Evolutionary conservation across 202 grass and related monocot species (phyloP).

Genomic region (Digitaria exilis): DNA sequence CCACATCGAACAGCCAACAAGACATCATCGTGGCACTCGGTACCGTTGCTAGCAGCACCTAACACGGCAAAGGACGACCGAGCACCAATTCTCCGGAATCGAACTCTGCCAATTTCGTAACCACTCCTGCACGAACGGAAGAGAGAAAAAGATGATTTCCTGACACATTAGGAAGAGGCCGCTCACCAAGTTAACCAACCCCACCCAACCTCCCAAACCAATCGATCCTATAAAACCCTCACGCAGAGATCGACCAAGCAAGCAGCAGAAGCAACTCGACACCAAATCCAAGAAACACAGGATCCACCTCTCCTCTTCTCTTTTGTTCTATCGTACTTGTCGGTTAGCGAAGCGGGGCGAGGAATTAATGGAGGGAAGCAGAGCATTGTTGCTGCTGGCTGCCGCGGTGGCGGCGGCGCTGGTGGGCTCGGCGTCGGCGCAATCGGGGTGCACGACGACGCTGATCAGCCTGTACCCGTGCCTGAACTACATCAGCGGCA

Average conservation of each 20-base stretch:
- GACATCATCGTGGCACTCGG: not conserved
- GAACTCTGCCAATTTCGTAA: not conserved
- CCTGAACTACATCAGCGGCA: slow-evolving; percentile 80
- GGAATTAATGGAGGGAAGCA: slow-evolving; percentile 41
- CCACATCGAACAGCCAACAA: not conserved
- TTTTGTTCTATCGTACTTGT: not conserved
- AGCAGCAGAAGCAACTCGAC: slow-evolving; percentile 6
- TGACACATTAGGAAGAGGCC: slow-evolving; percentile 55
- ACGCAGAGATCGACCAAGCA: not conserved
- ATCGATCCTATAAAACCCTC: slow-evolving; percentile 43
- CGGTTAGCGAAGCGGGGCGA: not conserved
- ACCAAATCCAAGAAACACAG: not conserved
- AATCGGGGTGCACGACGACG: slow-evolving; percentile 60
- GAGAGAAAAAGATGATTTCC: not conserved
- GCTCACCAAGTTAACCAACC: slow-evolving; percentile 57
- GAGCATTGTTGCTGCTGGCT: slow-evolving; percentile 23
- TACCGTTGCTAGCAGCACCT: slow-evolving; percentile 12
- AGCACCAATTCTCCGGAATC: not conserved
- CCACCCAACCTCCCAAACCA: not conserved
- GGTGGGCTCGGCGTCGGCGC: slow-evolving; percentile 28
- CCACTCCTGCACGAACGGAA: slow-evolving; percentile 15
- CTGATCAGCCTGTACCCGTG: slow-evolving; percentile 74
- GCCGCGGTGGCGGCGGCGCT: slow-evolving; percentile 27
- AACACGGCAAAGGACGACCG: too few species aligned
- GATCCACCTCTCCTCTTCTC: not conserved